phyloP scores from a whole-genome alignment of 2,329 filamentous ascomycete genomes.

The Phialocephala sp. region DNA sequence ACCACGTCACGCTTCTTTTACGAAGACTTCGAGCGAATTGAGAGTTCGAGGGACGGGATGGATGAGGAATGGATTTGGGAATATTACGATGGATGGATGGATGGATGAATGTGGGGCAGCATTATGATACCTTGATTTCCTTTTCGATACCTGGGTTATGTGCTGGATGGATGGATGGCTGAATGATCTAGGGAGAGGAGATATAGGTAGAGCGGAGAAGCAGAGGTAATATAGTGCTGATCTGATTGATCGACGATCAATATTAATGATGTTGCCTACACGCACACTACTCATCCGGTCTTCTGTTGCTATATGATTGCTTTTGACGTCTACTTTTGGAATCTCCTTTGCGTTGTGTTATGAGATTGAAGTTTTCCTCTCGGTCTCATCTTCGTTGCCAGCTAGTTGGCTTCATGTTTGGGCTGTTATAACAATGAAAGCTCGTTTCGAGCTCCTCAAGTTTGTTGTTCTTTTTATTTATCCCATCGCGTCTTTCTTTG shows the following conservation, averaged over 20 bases:
- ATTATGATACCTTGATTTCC: slow-evolving; percentile 14
- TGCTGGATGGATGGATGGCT: slow-evolving; percentile 1
- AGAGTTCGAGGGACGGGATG: not conserved
- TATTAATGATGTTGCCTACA: slow-evolving; percentile 9
- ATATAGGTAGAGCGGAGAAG: not conserved
- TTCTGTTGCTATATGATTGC: not conserved
- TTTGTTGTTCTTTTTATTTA: too few relatives aligned
- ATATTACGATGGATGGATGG: slow-evolving; percentile 13
- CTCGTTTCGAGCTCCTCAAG: too few relatives aligned
- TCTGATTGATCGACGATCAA: slow-evolving; percentile 9
- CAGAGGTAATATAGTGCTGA: slow-evolving; percentile 4
- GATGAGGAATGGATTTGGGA: slow-evolving; percentile 3
- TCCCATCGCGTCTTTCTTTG: too few relatives aligned
- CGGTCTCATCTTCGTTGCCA: too few relatives aligned
- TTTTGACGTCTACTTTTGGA: too few relatives aligned
- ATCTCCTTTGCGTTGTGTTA: too few relatives aligned
- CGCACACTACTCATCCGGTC: not conserved
- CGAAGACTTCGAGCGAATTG: not conserved
- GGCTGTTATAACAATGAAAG: too few relatives aligned
- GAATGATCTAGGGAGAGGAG: not conserved
- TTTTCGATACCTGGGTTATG: slow-evolving; percentile 10
- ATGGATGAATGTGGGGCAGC: slow-evolving; percentile 7
- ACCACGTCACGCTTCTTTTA: not conserved
- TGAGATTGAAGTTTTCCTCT: too few relatives aligned
- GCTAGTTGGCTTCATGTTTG: too few relatives aligned